Percentiles rank a stretch among this genome's conserved stretches.
These are phyloP conservation scores for Wickerhamiella galacta DNA, from an alignment of 805 yeast genomes.

Conservation along the genomic window DNA sequence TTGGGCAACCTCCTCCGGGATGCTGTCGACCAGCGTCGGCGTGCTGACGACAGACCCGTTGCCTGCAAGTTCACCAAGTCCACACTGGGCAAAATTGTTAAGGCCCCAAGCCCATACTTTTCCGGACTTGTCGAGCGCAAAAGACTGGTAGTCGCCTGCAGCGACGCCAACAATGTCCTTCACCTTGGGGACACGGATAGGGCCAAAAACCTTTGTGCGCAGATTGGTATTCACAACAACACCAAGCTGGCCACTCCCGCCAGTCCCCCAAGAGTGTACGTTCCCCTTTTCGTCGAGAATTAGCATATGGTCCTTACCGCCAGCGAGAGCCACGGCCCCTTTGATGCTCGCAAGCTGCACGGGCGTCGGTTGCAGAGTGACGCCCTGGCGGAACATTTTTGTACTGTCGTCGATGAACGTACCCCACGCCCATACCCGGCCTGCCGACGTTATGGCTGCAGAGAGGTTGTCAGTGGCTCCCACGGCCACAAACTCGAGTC, in stretches of 20 bases:
- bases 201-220: conserved; percentile 31
- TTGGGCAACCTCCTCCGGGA: conserved; percentile 34
- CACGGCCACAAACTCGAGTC: conserved; percentile 49
- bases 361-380: conserved; percentile 52
- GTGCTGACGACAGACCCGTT: conserved; percentile 56
- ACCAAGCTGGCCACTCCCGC: conserved; percentile 85
- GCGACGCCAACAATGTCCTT: conserved; percentile 66
- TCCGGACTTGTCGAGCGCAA: conserved; percentile 66
- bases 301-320: conserved; percentile 84
- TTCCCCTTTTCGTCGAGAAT: conserved; percentile 72
- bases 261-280: conserved; percentile 95
- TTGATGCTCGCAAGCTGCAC: conserved; percentile 40
- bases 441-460: conserved; percentile 59
- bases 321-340: conserved; percentile 65
- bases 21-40: conserved; percentile 58
- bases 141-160: conserved; percentile 90
- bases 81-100: conserved; percentile 95
- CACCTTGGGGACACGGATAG: conserved; percentile 68
- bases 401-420: conserved; percentile 77
- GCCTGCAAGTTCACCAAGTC: conserved; percentile 47
- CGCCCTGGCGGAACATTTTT: conserved; percentile 59
- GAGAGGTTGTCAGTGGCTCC: conserved; percentile 89
- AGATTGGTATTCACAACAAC: conserved; percentile 36
- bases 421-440: conserved; percentile 96
- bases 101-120: conserved; percentile 83